These are phyloP conservation scores for Fonsecaea pugnacius DNA, from an alignment of 2,329 filamentous ascomycete species.

Conservation along the genomic window DNA sequence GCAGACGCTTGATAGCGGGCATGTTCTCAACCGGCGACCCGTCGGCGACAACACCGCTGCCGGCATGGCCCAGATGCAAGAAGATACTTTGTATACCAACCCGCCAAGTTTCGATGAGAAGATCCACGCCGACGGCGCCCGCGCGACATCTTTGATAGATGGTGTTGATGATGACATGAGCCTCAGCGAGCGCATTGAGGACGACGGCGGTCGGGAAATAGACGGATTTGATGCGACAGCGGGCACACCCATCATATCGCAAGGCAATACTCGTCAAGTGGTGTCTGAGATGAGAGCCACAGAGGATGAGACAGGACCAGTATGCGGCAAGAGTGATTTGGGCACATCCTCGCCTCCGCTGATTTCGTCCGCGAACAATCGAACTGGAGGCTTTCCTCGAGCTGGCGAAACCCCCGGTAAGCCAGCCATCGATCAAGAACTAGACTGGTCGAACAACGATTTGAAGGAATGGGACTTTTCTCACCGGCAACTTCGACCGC, in stretches of 20 bases:
- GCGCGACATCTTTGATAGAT: conserved; percentile 4
- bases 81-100: conserved; percentile 34
- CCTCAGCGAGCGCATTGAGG: conserved; percentile 10
- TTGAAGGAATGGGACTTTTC: conserved; percentile 34
- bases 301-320: background rate
- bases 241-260: background rate
- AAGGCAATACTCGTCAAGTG: background rate
- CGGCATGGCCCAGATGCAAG: conserved; percentile 37
- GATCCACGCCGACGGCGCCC: conserved; percentile 15
- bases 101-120: conserved; percentile 21
- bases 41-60: conserved; percentile 35
- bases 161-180: conserved; percentile 10
- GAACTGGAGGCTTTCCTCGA: background rate
- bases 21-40: conserved; percentile 21
- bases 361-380: conserved; percentile 9
- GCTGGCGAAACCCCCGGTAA: conserved; percentile 18
- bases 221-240: background rate
- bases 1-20: conserved; percentile 12
- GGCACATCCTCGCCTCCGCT: conserved; percentile 13
- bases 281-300: background rate
- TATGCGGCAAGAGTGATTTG: background rate
- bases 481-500: conserved; percentile 58
- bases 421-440: conserved; percentile 32
- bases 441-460: conserved; percentile 30
- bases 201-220: background rate